Evolutionary conservation across 345 rosid species (phyloP).

Genomic region (Citrus reticulata): DNA sequence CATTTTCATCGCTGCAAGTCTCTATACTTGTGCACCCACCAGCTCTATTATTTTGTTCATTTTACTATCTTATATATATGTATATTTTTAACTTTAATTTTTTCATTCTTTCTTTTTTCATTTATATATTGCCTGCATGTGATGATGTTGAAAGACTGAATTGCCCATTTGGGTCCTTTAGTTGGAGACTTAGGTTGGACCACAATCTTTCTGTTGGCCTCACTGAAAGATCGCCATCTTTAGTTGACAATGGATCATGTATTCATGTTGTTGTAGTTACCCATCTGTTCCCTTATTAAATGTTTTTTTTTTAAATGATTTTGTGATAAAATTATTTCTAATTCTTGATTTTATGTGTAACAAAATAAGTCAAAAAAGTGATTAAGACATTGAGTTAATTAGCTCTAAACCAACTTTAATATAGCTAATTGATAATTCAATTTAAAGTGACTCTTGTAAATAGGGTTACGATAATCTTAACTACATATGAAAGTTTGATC

Average conservation of each 20-base stretch:
- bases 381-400: no score
- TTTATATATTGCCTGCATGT: not conserved
- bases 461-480: no score
- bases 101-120: not conserved
- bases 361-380: no score
- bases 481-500: no score
- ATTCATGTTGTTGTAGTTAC: not conserved
- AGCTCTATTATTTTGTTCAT: not conserved
- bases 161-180: not conserved
- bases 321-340: not conserved
- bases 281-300: not conserved
- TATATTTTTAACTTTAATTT: not conserved
- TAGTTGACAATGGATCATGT: not conserved
- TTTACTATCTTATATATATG: not conserved
- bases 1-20: constrained; percentile 21
- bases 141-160: not conserved
- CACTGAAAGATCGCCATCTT: constrained; percentile 1
- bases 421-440: no score
- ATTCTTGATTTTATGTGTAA: not conserved
- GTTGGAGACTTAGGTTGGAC: not conserved
- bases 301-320: not conserved
- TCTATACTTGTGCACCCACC: constrained; percentile 7
- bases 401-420: no score
- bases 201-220: not conserved
- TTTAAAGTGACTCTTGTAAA: no score